Base-by-base conservation (phyloP, 129 eudicot genomes). In the Pulicaria dysenterica region DNA sequence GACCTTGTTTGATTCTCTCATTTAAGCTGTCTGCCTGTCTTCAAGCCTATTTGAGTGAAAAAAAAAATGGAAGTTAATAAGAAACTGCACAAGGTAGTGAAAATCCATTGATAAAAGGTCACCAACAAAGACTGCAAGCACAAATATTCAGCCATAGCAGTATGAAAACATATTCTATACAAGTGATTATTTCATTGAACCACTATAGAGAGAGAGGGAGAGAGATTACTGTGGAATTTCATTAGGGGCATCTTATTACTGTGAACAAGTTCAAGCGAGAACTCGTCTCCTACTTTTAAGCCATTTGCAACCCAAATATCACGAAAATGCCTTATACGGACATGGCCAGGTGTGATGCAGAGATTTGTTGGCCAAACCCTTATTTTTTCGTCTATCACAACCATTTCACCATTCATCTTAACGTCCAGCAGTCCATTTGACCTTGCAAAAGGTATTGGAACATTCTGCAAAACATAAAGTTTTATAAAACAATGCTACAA, bases 201-300 rank as follows among this genome's bases (percentile, higher is more conserved):
- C 47, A 3, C 1, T 43, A 43, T 2, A 7, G 2, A 43, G 8
- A 9, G 47, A 9, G 7, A 24, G 31, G 2, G 31, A 24, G 31
- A 24, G 31, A 24, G 31, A 24, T 24, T 24, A 24, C 40, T 44
- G 19, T 65, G 43, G 70, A 65, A 45, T 38, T 67, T 73, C 67
- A 58, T 53, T 5, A 59, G 49, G 53, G 76, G 75, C 55, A 12
- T 67, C 34, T 76, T 19, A 17, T 62, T 61, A 16, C 54, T 71
- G 8, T 78, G 44, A 63, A 78, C 61, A 8, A 78, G 73, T 37
- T 78, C 77, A 78, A 78, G 61, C 58, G 7, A n/a, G 40, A 62
- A 71, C 31, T 37, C 53, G 54, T 78, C 77, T 66, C 82, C 82
- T 71, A 44, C 47, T 51, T 78, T 70, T 36, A 78, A 16, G 36